A percentile compares a stretch with the other conserved stretches of the same genome.
Conservation (phyloP, 768 basidiomycete genomes). For the Hortiboletus flavorubellus region DNA sequence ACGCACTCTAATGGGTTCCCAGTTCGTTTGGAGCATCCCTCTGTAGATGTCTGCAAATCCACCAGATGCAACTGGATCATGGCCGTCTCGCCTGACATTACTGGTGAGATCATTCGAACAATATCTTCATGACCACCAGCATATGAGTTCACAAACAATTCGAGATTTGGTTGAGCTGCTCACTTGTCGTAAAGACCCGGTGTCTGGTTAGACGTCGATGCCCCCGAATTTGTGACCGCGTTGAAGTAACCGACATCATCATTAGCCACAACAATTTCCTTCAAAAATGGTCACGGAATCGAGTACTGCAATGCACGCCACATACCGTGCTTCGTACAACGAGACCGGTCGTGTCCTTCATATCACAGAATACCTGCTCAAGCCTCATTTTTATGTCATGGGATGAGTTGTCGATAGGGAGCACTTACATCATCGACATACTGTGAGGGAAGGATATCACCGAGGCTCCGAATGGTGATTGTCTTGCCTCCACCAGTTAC, state of each 20-base stretch:
- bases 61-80: conserved; percentile 13
- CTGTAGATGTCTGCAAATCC: conserved; percentile 18
- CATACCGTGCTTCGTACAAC: not conserved
- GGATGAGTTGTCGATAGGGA: no score
- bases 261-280: not conserved
- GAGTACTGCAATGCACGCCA: not conserved
- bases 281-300: not conserved
- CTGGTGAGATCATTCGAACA: conserved; percentile 7
- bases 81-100: conserved; percentile 6
- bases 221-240: not conserved
- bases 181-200: not conserved
- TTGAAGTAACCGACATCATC: not conserved
- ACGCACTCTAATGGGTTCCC: conserved; percentile 2
- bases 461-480: conserved; percentile 1
- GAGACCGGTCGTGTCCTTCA: not conserved
- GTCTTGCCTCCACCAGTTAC: conserved; percentile 2
- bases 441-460: conserved; percentile 2
- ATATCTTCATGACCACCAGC: not conserved
- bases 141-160: not conserved
- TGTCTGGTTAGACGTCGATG: not conserved
- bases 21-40: conserved; percentile 8
- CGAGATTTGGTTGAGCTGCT: conserved; percentile 2
- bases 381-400: not conserved
- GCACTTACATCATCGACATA: conserved; percentile 9
- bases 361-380: not conserved